These are phyloP conservation scores for Dictyostelium capitatum DNA, from an alignment of 78 protist genomes.

Conservation along the genomic window DNA sequence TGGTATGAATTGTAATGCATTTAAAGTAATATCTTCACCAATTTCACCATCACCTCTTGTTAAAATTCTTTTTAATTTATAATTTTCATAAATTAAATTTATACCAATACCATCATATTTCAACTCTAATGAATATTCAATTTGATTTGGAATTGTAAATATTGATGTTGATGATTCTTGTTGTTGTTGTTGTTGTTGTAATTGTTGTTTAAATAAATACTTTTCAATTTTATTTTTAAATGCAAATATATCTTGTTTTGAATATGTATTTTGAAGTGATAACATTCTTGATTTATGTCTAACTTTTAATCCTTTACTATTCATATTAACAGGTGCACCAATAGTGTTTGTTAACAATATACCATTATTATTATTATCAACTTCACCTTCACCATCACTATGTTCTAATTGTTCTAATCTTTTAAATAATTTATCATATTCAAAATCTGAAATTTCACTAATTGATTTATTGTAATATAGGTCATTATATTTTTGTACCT, in stretches of 20 bases:
- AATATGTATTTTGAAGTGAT: constrained; percentile 64
- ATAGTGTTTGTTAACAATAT: not conserved
- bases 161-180: too few species aligned
- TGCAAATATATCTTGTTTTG: constrained; percentile 27
- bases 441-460: constrained; percentile 44
- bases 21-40: constrained; percentile 72
- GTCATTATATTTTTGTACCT: constrained; percentile 47
- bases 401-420: constrained; percentile 32
- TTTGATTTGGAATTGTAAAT: not conserved
- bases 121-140: constrained; percentile 29
- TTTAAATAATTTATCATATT: constrained; percentile 49
- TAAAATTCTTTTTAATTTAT: constrained; percentile 8
- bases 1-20: constrained; percentile 23
- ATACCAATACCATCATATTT: constrained; percentile 83
- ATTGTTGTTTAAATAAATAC: not conserved
- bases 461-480: constrained; percentile 69
- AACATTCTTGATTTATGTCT: constrained; percentile 65
- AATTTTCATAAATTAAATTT: constrained; percentile 27
- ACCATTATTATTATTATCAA: not conserved
- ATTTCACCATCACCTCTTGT: constrained; percentile 78
- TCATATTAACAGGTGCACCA: constrained; percentile 1
- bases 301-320: not conserved
- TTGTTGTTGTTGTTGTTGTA: not conserved
- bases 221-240: constrained; percentile 41
- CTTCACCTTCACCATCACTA: not conserved